phyloP scores from a whole-genome alignment of 257 asterid species.

The Jaltomata sinuosa region DNA sequence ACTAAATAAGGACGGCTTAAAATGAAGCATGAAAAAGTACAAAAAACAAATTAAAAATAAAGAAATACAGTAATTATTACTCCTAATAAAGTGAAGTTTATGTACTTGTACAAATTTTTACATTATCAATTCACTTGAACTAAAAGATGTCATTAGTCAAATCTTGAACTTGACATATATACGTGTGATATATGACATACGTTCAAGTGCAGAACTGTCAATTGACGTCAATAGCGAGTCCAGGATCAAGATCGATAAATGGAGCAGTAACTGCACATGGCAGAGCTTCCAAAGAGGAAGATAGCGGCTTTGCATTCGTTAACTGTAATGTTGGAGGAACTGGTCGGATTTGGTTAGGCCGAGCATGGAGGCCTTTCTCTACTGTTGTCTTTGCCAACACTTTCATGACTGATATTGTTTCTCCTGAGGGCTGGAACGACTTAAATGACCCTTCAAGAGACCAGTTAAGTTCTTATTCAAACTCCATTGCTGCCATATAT shows the following conservation, averaged over 20 bases:
- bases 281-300: constrained; percentile 66
- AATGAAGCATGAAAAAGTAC: too few relatives aligned
- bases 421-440: constrained; percentile 92
- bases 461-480: constrained; percentile 35
- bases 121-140: too few relatives aligned
- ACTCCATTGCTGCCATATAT: not conserved
- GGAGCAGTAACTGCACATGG: constrained; percentile 94
- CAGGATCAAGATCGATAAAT: constrained; percentile 45
- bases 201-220: constrained; percentile 37
- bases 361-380: constrained; percentile 96
- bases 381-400: constrained; percentile 64
- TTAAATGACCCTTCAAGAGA: constrained; percentile 82
- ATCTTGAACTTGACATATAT: too few relatives aligned
- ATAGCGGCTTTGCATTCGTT: constrained; percentile 67
- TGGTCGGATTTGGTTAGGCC: constrained; percentile 86
- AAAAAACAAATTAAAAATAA: too few relatives aligned
- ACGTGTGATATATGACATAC: not conserved
- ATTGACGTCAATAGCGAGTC: constrained; percentile 71
- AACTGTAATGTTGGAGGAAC: constrained; percentile 77
- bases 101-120: too few relatives aligned
- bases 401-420: constrained; percentile 63
- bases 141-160: too few relatives aligned
- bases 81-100: too few relatives aligned
- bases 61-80: too few relatives aligned
- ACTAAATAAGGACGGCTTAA: too few relatives aligned